These are phyloP conservation scores for Diaporthe amygdali DNA, from an alignment of 2,329 filamentous ascomycete genomes.

Conservation along the genomic window DNA sequence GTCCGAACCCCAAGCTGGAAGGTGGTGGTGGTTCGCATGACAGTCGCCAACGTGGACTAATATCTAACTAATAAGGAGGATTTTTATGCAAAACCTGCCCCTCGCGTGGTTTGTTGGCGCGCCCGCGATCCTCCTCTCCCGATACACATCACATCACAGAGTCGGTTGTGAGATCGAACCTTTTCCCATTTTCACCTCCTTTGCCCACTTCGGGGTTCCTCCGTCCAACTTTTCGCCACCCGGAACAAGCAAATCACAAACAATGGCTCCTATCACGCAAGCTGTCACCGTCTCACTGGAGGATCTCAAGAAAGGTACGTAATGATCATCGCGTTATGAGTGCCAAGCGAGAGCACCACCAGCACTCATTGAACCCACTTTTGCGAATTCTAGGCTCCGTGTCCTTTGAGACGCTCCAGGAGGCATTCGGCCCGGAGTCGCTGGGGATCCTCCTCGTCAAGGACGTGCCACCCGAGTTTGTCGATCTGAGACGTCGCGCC, in stretches of 20 bases:
- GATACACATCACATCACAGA: not conserved
- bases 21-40: conserved; percentile 3
- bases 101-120: not conserved
- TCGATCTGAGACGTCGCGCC: conserved; percentile 71
- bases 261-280: conserved; percentile 55
- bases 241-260: not conserved
- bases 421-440: conserved; percentile 89
- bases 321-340: conserved; percentile 30
- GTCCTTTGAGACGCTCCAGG: conserved; percentile 70
- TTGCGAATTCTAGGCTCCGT: conserved; percentile 59
- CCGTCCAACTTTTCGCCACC: not conserved
- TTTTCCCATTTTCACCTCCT: not conserved
- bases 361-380: conserved; percentile 18
- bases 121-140: not conserved
- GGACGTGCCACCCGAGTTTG: conserved; percentile 77
- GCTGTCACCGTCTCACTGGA: conserved; percentile 66
- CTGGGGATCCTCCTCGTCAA: conserved; percentile 94
- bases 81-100: conserved; percentile 7
- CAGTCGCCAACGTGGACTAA: conserved; percentile 1
- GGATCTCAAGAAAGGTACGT: conserved; percentile 61
- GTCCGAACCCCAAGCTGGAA: conserved; percentile 8
- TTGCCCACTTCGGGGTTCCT: not conserved
- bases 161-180: not conserved
- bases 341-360: conserved; percentile 11
- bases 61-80: not conserved